These are phyloP conservation scores for Claviceps maximensis DNA, from an alignment of 2,329 filamentous ascomycete genomes.

Conservation along the genomic window DNA sequence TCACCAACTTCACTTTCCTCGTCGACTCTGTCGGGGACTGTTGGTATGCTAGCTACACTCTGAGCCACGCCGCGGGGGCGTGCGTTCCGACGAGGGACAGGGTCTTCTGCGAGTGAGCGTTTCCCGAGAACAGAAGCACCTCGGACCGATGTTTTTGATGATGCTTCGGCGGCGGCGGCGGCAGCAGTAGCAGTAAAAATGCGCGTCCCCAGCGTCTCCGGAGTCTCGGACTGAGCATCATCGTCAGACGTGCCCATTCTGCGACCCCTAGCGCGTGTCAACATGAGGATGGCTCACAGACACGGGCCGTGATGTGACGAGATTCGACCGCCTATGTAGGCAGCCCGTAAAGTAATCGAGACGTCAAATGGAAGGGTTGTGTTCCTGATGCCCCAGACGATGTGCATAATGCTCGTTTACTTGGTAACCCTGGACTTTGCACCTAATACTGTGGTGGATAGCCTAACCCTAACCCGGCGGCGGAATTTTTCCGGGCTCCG, in stretches of 20 bases:
- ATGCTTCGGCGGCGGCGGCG: neutral
- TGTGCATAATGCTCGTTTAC: neutral
- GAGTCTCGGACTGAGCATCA: neutral
- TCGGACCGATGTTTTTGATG: neutral
- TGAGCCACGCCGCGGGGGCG: neutral
- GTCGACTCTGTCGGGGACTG: neutral
- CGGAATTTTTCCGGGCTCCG: too few relatives aligned
- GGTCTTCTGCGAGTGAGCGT: neutral
- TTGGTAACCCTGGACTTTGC: neutral
- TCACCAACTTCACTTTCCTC: neutral
- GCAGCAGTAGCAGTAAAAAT: too few relatives aligned
- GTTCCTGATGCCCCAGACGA: neutral
- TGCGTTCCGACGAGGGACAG: constrained; percentile 1
- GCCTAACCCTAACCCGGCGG: constrained; percentile 2
- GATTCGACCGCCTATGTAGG: too few relatives aligned
- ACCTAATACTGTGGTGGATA: neutral
- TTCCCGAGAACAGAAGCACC: neutral
- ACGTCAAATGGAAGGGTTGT: neutral
- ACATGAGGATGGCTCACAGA: neutral
- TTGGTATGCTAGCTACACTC: constrained; percentile 3
- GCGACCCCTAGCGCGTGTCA: neutral
- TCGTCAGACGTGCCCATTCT: neutral
- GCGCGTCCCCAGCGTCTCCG: neutral
- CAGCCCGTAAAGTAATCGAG: too few relatives aligned
- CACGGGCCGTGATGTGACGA: too few relatives aligned